Percentiles rank a stretch among this genome's conserved stretches.
These are phyloP conservation scores for Bocquillonia castaneifolia DNA, from an alignment of 441 rosid species.

Conservation along the genomic window DNA sequence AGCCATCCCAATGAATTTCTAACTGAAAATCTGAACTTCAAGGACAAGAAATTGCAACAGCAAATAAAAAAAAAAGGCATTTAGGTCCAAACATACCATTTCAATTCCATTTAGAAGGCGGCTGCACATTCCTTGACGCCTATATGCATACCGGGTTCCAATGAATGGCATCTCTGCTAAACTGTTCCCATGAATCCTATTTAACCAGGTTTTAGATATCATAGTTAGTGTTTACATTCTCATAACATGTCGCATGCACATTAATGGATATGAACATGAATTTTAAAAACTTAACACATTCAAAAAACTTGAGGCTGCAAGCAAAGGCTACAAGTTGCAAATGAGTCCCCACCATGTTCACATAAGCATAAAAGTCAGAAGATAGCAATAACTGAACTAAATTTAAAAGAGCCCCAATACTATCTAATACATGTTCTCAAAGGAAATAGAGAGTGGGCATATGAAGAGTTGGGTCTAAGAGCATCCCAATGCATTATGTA, in stretches of 20 bases:
- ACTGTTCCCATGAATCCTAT: conserved; percentile 77
- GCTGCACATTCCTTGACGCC: conserved; percentile 96
- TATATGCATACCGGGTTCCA: conserved; percentile 73
- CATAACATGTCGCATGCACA: background rate
- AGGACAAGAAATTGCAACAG: background rate
- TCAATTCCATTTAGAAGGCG: conserved; percentile 76
- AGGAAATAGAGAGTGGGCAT: background rate
- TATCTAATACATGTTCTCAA: background rate
- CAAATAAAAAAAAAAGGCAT: conserved; percentile 1
- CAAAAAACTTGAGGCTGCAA: background rate
- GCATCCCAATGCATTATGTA: too few relatives aligned
- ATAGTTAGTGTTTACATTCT: background rate
- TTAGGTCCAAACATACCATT: conserved; percentile 44
- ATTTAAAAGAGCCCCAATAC: background rate
- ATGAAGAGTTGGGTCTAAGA: background rate
- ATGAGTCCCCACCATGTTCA: background rate
- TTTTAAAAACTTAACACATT: background rate
- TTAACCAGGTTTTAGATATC: conserved; percentile 17
- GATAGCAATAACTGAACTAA: background rate
- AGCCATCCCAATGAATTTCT: background rate
- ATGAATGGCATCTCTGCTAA: conserved; percentile 99
- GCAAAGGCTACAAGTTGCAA: background rate
- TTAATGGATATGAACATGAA: background rate
- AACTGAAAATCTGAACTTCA: background rate
- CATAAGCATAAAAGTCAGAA: background rate